A percentile compares a stretch with the other conserved stretches of the same genome.
Conservation (phyloP, 2,329 filamentous ascomycete genomes). For the Pezicula rhizophila region DNA sequence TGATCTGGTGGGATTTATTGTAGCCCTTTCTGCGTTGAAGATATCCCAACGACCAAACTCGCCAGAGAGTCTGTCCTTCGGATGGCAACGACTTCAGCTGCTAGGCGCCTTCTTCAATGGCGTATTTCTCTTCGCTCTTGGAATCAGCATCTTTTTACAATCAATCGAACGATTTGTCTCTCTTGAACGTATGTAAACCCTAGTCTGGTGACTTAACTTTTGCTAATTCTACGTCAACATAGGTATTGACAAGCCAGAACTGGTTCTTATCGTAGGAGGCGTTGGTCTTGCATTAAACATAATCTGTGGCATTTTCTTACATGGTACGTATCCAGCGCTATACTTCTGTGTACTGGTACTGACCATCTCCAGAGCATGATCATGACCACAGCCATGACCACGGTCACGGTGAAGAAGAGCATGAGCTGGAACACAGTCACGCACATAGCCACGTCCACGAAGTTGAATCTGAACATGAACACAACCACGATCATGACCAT, state of each 20-base stretch:
- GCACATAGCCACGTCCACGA: neutral
- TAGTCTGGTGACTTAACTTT: too few relatives aligned
- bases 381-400: constrained; percentile 20
- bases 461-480: neutral
- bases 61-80: constrained; percentile 59
- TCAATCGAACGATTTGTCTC: constrained; percentile 65
- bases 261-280: constrained; percentile 65
- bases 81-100: constrained; percentile 70
- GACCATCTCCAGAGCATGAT: constrained; percentile 23
- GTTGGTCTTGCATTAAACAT: constrained; percentile 63
- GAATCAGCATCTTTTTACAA: constrained; percentile 67
- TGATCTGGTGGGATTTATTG: constrained; percentile 63
- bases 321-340: constrained; percentile 50
- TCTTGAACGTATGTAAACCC: constrained; percentile 38
- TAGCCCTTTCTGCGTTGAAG: constrained; percentile 58
- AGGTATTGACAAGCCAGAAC: constrained; percentile 58
- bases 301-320: constrained; percentile 58
- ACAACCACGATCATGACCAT: neutral
- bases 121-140: constrained; percentile 65
- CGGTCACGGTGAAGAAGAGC: constrained; percentile 7
- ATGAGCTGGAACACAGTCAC: neutral
- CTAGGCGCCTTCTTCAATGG: constrained; percentile 79
- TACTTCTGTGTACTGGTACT: constrained; percentile 64
- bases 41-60: constrained; percentile 52
- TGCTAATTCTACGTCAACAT: constrained; percentile 2